Evolutionary conservation across 2,329 filamentous ascomycete species (phyloP), one percentile per base, ranked within the genome.

Genomic region (Diplodia sapinea): DNA sequence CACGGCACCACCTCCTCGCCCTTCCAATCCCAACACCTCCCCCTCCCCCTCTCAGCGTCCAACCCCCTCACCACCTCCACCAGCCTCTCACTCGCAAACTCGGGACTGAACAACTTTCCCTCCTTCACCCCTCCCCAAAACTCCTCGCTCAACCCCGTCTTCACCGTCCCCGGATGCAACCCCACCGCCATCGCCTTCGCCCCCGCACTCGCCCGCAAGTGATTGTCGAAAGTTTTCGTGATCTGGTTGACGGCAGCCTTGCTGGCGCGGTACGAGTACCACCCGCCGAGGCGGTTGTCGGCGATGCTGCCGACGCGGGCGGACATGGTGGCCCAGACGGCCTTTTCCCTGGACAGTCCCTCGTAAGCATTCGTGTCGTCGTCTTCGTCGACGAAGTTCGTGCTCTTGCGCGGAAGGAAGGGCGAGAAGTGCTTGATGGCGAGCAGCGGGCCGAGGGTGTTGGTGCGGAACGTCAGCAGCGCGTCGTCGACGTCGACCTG

Each of bases 141-240:
- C 52, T 88, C 88, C 73, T 82, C 84, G 70, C 88, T 92, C 69
- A 96, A 79, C 11, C 85, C 88, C 62, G 92, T 95, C 80, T 85
- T 88, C 59, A 95, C 91, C 1, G 92, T 95, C 2, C 92, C 92
- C 1, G 92, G 92, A 78, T 95, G 92, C 74, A 95, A 84, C 11
- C 85, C 86, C 12, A 96, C 80, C 1, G 88, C 87, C 71, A 93
- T 82, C 0, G 90, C 91, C 63, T 86, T 87, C 0, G 86, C 84
- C 0, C 84, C 87, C 68, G 85, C 84, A 51, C 84, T 82, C 4
- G 84, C 81, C 43, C 78, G 78, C 38, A 95, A 79, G 74, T 88
- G 86, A 33, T 90, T 83, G 75, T 95, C 92, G 69, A 93, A 88
- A 7, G 86, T 90, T 79, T 89, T 91, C 8, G 87, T 87, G 13